Evolutionary conservation across 495 filamentous ascomycete genomes (phyloP), one percentile per base, ranked within the genome.

Genomic region (Pseudevernia furfuracea): DNA sequence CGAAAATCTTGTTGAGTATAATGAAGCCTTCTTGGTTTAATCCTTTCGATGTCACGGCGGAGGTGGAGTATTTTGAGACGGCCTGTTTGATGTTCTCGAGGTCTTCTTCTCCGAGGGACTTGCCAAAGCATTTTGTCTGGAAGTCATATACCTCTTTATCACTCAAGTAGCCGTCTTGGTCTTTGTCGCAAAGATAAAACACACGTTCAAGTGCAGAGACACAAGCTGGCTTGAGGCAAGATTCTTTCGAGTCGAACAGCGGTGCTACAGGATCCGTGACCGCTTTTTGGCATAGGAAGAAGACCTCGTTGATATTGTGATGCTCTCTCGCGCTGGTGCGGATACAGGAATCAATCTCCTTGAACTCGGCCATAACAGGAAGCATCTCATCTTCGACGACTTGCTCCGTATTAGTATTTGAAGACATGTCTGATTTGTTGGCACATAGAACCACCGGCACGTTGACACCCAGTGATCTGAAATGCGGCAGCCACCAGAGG

Each of bases 311-410:
- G 66, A 97, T 88, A 76, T 98, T 98, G 63, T 89, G 87, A 69
- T 96, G 89, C 71, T 98, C 92, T 67, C 91, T 86, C 30, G 95
- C 94, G 74, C 93, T 97, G 1, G 92, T 90, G 58, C 94, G 84
- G 72, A 98, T 96, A 74, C 94, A 97, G 2, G 92, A 95, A 70
- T 98, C 94, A 57, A 98, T 96, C 75, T 98, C 94, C 73, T 96
- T 94, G 80, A 97, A 98, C 74, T 98, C 94, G 52, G 89, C 85
- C 94, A 98, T 97, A 68, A 97, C 86, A 4, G 94, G 95, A 59
- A 98, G 79, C 95, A 98, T 98, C 78, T 98, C 94, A 71, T 97
- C 92, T 70, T 93, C 89, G 15, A 96, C 82, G 17, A 96, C 88
- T 72, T 95, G 88, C 1, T 88, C 78, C 59, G 89, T 90, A 60